Base-by-base conservation (phyloP, 1,284 basidiomycete genomes). In the Ceraceosorus bombacis region DNA sequence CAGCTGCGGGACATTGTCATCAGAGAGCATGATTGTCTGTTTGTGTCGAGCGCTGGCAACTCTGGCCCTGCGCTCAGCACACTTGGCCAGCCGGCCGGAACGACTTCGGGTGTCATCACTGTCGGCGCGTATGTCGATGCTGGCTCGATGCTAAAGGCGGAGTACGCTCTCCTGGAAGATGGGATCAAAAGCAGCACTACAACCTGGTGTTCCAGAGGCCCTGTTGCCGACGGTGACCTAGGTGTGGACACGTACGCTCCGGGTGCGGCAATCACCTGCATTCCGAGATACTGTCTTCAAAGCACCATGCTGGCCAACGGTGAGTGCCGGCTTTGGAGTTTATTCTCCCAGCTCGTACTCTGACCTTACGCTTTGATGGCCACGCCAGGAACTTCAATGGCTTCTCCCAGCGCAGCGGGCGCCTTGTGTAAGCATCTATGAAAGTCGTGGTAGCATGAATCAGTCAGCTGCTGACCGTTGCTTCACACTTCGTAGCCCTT, bases 131-230 rank as follows among this genome's bases (percentile, higher is more conserved):
- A 75, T 55, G 78, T 78, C 56, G 76, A 68, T 41, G 72, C 69
- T 12, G 75, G 75, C 15, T 63, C 66, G 10, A 78, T 78, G 78
- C 77, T 78, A 61, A 66, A 72, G 56, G 73, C 76, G 6, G 76
- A 78, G 62, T 78, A 78, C 52, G 73, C 78, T 8, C 67, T 78
- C 15, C 69, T 78, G 37, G 78, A 77, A 41, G 57, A 71, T 39
- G 72, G 66, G 6, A 76, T 78, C 12, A 68, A 66, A 17, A 70
- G 73, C 61, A 72, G 67, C 41, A 70, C 72, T 36, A 78, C 76
- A 41, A 78, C 78, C 15, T 78, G 78, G 78, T 77, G 73, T 56
- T 75, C 72, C 52, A 70, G 78, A n/a, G 78, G 78, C 12, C 78
- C 78, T 8, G 67, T 70, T 6, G 58, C 69, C 37, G 77, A 78